Base-by-base conservation (phyloP, 2,329 filamentous ascomycete species). In the Leptographium procerum region DNA sequence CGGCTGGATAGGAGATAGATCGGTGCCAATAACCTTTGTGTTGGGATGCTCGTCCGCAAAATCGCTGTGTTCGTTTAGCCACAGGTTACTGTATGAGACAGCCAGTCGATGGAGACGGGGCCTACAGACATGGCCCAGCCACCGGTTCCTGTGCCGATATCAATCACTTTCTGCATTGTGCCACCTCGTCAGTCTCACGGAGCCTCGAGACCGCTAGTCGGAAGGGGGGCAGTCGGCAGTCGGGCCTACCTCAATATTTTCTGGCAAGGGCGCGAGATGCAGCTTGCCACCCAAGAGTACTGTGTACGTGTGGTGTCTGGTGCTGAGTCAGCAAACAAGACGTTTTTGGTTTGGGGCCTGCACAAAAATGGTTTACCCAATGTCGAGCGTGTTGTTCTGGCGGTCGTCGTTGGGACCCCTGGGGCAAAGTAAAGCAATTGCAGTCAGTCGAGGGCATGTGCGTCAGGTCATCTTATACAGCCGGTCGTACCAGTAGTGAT, bases 71-170 rank as follows among this genome's bases (percentile, higher is more conserved):
- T 14, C 10, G 40, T 51, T 55, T n/a, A n/a, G n/a, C n/a, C n/a
- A n/a, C n/a, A n/a, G 22, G 31, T 19, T n/a, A 16, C 13, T n/a
- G 11, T 6, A n/a, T 10, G 13, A 11, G 10, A 19, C 10, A 13
- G 22, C 7, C 4, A 8, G 9, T 11, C n/a, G n/a, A 50, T 11
- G 11, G 7, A 28, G 3, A 29, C 22, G 14, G 24, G 6, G 29
- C 24, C 16, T 11, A 34, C 55, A 22, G 66, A 63, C 64, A 68
- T 64, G 10, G 77, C 75, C 80, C 79, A 82, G 57, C 78, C 16
- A 24, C 58, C 58, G 26, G 57, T 61, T 19, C 59, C 59, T 11
- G 59, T 61, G 26, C 57, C 59, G n/a, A 61, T 57, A 51, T 61
- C 59, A 24, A 61, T 28, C 11, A 33, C 59, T 48, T 52, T 52